Evolutionary conservation across 768 basidiomycete species (phyloP).

Genomic region (Cyclocybe aegerita): DNA sequence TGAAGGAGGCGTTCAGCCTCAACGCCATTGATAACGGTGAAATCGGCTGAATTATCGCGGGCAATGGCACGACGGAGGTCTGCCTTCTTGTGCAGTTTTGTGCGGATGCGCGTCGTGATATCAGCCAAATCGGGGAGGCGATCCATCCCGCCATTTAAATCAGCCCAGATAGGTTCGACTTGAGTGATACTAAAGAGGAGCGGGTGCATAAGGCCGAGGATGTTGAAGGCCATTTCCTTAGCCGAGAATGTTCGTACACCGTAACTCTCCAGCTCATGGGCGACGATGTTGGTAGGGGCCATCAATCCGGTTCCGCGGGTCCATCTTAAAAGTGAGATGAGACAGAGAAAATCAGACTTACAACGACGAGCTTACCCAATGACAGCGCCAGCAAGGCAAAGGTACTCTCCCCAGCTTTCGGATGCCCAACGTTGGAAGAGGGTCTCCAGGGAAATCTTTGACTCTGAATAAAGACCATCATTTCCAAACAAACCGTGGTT

Average conservation of each 20-base stretch:
- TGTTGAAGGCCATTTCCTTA: conserved; percentile 99
- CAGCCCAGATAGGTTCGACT: conserved; percentile 99
- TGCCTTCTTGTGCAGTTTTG: conserved; percentile 78
- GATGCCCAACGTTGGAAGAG: conserved; percentile 98
- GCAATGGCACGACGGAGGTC: conserved; percentile 92
- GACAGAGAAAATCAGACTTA: background rate
- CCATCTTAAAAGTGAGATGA: conserved; percentile 57
- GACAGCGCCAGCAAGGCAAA: conserved; percentile 96
- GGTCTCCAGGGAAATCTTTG: conserved; percentile 97
- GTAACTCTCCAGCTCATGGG: conserved; percentile 88
- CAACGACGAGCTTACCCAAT: conserved; percentile 69
- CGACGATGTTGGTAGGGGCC: conserved; percentile 92
- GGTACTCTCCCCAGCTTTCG: conserved; percentile 98
- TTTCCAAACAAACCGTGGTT: conserved; percentile 98
- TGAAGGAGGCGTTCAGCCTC: conserved; percentile 93
- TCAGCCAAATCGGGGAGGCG: conserved; percentile 93
- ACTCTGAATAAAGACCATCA: conserved; percentile 97
- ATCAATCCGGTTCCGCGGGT: conserved; percentile 98
- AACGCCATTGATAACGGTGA: conserved; percentile 84
- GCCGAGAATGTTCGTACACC: conserved; percentile 98
- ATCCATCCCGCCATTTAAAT: conserved; percentile 98
- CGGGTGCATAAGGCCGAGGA: conserved; percentile 98
- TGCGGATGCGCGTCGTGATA: conserved; percentile 84
- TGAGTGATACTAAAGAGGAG: conserved; percentile 99
- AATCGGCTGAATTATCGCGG: conserved; percentile 94